Percentiles rank a stretch among this genome's conserved stretches.
These are phyloP conservation scores for Pelargonium myrrhifolium DNA, from an alignment of 441 rosid species.

Conservation along the genomic window DNA sequence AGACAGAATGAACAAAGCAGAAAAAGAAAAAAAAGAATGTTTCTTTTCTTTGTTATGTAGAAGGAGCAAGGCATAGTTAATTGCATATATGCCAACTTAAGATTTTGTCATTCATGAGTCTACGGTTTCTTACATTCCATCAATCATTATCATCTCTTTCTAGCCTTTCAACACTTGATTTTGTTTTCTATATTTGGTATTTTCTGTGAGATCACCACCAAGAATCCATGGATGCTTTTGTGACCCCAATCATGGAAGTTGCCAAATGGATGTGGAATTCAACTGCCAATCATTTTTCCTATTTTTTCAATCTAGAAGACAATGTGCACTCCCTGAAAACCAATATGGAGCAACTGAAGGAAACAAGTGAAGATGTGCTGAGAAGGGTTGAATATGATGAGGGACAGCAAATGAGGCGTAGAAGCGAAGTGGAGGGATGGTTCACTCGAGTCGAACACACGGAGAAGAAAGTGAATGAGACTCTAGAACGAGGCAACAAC, in stretches of 20 bases:
- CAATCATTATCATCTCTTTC: background rate
- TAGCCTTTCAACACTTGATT: background rate
- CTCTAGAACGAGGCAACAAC: background rate
- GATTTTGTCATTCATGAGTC: slow-evolving; percentile 2
- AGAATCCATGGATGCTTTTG: slow-evolving; percentile 4
- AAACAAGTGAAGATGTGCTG: background rate
- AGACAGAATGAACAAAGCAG: background rate
- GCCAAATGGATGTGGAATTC: background rate
- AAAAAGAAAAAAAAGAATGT: background rate
- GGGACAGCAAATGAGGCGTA: background rate
- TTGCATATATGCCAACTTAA: background rate
- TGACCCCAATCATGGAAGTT: slow-evolving; percentile 1
- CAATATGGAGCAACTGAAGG: background rate
- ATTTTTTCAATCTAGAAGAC: background rate
- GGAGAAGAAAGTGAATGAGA: background rate
- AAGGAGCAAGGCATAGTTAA: background rate
- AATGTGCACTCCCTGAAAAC: background rate
- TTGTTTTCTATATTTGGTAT: background rate
- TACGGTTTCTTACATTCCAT: background rate
- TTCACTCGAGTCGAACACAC: background rate
- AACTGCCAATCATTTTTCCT: background rate
- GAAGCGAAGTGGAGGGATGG: slow-evolving; percentile 1
- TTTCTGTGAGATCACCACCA: background rate
- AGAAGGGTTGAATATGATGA: background rate
- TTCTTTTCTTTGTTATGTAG: background rate